Evolutionary conservation across 257 asterid genomes (phyloP).

Genomic region (Fraxinus quadrangulata): DNA sequence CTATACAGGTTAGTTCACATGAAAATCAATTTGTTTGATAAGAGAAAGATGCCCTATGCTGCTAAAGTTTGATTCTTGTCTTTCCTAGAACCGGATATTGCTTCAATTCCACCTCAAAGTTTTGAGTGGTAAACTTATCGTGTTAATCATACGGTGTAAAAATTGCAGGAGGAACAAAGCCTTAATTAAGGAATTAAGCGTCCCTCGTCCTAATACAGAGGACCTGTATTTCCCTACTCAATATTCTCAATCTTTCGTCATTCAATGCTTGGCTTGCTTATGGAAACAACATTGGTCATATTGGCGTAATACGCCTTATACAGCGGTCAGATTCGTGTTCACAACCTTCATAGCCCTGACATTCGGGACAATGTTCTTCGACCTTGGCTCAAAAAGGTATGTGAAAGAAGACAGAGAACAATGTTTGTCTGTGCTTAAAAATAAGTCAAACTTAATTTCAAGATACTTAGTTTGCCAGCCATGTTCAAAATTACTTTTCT

Average conservation of each 20-base stretch:
- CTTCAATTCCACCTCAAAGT: background rate
- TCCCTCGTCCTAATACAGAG: constrained; percentile 15
- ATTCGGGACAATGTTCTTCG: constrained; percentile 27
- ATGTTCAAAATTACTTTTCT: background rate
- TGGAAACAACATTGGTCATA: constrained; percentile 33
- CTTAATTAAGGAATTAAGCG: constrained; percentile 27
- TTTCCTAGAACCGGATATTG: background rate
- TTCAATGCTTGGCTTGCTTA: constrained; percentile 28
- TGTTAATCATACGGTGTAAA: background rate
- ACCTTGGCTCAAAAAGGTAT: constrained; percentile 29
- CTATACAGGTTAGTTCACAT: constrained; percentile 39
- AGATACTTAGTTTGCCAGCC: background rate
- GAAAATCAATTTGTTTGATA: background rate
- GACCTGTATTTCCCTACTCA: constrained; percentile 25
- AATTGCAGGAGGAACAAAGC: constrained; percentile 27
- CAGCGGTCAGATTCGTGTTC: constrained; percentile 25
- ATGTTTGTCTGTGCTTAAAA: background rate
- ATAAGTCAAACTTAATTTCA: background rate
- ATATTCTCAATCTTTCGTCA: constrained; percentile 25
- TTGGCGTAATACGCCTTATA: constrained; percentile 33
- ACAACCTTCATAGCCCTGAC: constrained; percentile 26
- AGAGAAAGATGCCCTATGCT: background rate
- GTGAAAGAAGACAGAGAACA: background rate
- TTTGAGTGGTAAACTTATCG: background rate
- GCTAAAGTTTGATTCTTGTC: background rate